Evolutionary conservation across 2,329 filamentous ascomycete species (phyloP).

Genomic region (Phaeosphaeria sp.): DNA sequence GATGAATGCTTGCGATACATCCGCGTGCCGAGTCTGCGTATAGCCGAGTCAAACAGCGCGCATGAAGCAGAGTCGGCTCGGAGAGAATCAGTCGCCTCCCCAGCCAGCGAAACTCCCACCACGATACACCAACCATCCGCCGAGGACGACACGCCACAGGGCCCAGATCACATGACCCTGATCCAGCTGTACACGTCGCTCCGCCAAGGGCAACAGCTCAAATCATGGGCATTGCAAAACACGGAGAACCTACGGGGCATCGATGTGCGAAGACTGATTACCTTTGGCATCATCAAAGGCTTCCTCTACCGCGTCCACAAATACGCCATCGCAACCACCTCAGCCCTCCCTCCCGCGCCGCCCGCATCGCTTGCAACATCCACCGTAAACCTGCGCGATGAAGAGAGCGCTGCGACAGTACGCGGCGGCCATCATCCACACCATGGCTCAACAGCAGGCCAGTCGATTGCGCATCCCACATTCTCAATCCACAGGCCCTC

Average conservation of each 20-base stretch:
- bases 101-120: constrained; percentile 18
- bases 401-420: constrained; percentile 21
- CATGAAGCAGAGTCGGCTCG: constrained; percentile 19
- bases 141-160: constrained; percentile 11
- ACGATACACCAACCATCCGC: constrained; percentile 4
- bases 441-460: background rate
- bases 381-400: constrained; percentile 24
- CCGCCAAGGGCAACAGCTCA: constrained; percentile 80
- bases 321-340: constrained; percentile 70
- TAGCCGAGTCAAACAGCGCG: constrained; percentile 8
- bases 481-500: constrained; percentile 26
- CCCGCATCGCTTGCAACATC: constrained; percentile 33
- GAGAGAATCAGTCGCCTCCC: constrained; percentile 22
- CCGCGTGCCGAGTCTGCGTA: constrained; percentile 48
- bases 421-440: constrained; percentile 1
- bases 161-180: constrained; percentile 54
- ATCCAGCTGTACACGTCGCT: constrained; percentile 87
- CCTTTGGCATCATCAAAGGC: constrained; percentile 95
- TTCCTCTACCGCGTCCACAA: constrained; percentile 93
- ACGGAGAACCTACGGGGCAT: constrained; percentile 75
- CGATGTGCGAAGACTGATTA: constrained; percentile 89
- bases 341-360: constrained; percentile 30
- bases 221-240: constrained; percentile 84
- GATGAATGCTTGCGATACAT: constrained; percentile 90
- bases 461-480: constrained; percentile 14